Percentiles rank a stretch among this genome's conserved stretches.
These are phyloP conservation scores for Boletus bicolor DNA, from an alignment of 768 basidiomycete species.

Conservation along the genomic window DNA sequence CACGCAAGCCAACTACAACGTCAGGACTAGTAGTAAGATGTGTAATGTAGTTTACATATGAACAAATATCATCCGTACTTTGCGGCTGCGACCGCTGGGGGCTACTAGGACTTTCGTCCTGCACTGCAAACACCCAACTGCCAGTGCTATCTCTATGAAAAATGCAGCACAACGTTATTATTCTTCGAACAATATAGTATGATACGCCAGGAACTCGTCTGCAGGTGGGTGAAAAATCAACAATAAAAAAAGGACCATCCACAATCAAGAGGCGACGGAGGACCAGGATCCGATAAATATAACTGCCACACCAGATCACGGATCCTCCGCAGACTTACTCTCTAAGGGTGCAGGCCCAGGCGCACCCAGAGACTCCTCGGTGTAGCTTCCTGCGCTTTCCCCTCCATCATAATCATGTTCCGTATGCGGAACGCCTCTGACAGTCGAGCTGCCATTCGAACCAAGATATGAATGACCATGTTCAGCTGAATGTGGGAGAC, in stretches of 20 bases:
- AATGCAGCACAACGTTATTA: background rate
- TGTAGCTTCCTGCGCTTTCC: background rate
- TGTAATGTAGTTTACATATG: too few relatives aligned
- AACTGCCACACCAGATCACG: slow-evolving; percentile 6
- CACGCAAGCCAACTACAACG: background rate
- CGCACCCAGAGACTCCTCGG: slow-evolving; percentile 12
- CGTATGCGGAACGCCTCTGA: slow-evolving; percentile 2
- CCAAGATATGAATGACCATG: background rate
- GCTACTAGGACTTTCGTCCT: background rate
- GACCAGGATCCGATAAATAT: background rate
- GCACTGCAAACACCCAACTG: background rate
- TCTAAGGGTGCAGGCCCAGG: slow-evolving; percentile 35
- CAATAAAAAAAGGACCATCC: background rate
- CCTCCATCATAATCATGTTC: slow-evolving; percentile 14
- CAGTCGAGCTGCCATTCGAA: slow-evolving; percentile 12
- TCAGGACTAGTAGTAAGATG: background rate
- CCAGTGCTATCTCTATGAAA: background rate
- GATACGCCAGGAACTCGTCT: background rate
- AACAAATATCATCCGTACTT: background rate
- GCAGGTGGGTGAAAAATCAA: background rate
- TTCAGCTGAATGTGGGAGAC: slow-evolving; percentile 31
- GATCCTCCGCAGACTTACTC: slow-evolving; percentile 28
- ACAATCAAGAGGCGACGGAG: background rate
- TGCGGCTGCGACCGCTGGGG: background rate
- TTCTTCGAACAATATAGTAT: background rate